Evolutionary conservation across 805 yeast species (phyloP).

Genomic region (Teunomyces panamensis): DNA sequence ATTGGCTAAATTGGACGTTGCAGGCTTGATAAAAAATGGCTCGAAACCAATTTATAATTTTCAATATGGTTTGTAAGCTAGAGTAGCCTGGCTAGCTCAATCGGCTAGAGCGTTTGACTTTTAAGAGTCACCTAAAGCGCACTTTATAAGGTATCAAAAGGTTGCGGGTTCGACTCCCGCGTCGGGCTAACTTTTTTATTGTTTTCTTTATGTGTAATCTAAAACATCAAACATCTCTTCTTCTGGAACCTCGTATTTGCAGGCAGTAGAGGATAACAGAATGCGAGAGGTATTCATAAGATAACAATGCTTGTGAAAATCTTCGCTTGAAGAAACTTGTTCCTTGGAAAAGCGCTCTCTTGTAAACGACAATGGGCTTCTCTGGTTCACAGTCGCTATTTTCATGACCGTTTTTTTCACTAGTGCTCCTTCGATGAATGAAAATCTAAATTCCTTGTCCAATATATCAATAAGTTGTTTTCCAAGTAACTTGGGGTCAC

Average conservation of each 20-base stretch:
- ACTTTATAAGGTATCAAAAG: slow-evolving; percentile 6
- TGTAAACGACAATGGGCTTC: not conserved
- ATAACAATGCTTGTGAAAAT: not conserved
- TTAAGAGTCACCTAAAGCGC: slow-evolving; percentile 6
- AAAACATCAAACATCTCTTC: not conserved
- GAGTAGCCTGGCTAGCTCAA: slow-evolving; percentile 23
- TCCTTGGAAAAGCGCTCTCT: not conserved
- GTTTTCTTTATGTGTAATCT: not conserved
- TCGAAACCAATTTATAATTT: not conserved
- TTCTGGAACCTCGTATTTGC: not conserved
- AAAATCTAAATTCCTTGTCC: not conserved
- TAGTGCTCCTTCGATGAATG: not conserved
- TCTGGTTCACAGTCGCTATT: not conserved
- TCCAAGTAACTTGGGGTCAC: not conserved
- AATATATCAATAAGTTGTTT: not conserved
- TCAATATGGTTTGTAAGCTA: not conserved
- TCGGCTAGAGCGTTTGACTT: slow-evolving; percentile 13
- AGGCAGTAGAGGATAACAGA: not conserved
- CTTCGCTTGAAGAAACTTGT: not conserved
- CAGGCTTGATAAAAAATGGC: not conserved
- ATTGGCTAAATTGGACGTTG: no score
- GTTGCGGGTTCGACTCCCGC: slow-evolving; percentile 5
- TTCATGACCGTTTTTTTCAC: not conserved
- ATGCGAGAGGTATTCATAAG: not conserved
- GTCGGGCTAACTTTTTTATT: slow-evolving; percentile 4